Conservation (phyloP, 2,329 filamentous ascomycete species). For the Thelonectria rubi region DNA sequence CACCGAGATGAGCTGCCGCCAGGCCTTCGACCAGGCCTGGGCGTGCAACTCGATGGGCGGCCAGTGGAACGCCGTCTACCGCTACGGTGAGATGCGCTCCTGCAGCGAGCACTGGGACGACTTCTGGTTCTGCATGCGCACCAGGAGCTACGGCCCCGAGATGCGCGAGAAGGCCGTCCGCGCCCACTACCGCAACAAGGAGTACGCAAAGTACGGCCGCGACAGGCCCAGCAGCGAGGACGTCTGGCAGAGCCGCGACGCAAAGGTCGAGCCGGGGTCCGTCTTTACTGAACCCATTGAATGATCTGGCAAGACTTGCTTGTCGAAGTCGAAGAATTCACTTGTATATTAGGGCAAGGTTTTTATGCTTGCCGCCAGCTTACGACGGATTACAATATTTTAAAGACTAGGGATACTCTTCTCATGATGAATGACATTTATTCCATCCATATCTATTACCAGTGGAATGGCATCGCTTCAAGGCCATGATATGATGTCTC, state of each 20-base stretch:
- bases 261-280: slow-evolving; percentile 61
- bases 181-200: slow-evolving; percentile 74
- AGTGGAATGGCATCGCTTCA: background rate
- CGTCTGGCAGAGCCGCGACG: slow-evolving; percentile 81
- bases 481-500: background rate
- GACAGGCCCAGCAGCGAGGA: slow-evolving; percentile 82
- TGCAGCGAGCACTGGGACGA: slow-evolving; percentile 91
- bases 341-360: background rate
- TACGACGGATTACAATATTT: background rate
- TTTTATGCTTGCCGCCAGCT: background rate
- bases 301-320: slow-evolving; percentile 37
- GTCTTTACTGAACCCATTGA: slow-evolving; percentile 57
- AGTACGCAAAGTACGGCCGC: slow-evolving; percentile 69
- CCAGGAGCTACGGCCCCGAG: slow-evolving; percentile 68
- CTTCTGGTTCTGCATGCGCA: slow-evolving; percentile 98
- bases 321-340: background rate
- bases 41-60: slow-evolving; percentile 92
- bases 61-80: slow-evolving; percentile 92
- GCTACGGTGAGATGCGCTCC: slow-evolving; percentile 77
- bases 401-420: slow-evolving; percentile 3
- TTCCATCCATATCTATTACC: background rate
- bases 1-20: slow-evolving; percentile 85
- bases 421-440: slow-evolving; percentile 1
- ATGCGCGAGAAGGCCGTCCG: slow-evolving; percentile 70
- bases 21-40: slow-evolving; percentile 92